Evolutionary conservation across 768 basidiomycete genomes (phyloP), one percentile per base, ranked within the genome.

Genomic region (Lactarius vividus): DNA sequence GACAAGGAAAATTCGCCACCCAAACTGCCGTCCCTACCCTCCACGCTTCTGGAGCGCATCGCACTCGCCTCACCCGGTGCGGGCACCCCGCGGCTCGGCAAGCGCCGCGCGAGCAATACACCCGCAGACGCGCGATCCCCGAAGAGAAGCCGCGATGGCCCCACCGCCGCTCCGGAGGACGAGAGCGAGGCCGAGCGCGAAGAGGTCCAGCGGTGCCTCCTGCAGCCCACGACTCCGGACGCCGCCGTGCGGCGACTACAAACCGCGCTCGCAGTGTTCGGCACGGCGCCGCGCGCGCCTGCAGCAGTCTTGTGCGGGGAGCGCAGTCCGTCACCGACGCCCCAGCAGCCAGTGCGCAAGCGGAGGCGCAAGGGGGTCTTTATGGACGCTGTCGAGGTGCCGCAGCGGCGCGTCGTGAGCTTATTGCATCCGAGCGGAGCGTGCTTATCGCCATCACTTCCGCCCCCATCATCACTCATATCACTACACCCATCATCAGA

Each of bases 1-100:
- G 75, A 87, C 73, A 90, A 91, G 75, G 89, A 91, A 73, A 91
- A 91, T 71, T 64, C 74, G 37, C 82, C 82, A 0, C 85, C 84
- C 39, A 67, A 74, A 5, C 70, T 70, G 10, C 64, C 71, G 33
- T 73, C 77, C 56, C 16, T 59, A 28, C 63, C 77, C 1, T 76
- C 82, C 42, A 52, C 49, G 6, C 77, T 83, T 26, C 67, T 77
- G 35, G 85, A 88, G 64, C 80, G 82, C 35, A 79, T 84, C 56
- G 79, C 77, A 1, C 68, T 74, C 49, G 77, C 79, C 5, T 79
- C 81, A 5, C 65, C 70, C 44, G 40, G 61, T 20, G 73, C 70
- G 37, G 39, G 59, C 16, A 73, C 75, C 42, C 61, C 75, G 28
- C 57, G 49, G 15, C 73, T 81, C 37, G 78, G 83, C 67, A 87